Evolutionary conservation across 306 rosid genomes (phyloP).

Genomic region (Pyrus communis): DNA sequence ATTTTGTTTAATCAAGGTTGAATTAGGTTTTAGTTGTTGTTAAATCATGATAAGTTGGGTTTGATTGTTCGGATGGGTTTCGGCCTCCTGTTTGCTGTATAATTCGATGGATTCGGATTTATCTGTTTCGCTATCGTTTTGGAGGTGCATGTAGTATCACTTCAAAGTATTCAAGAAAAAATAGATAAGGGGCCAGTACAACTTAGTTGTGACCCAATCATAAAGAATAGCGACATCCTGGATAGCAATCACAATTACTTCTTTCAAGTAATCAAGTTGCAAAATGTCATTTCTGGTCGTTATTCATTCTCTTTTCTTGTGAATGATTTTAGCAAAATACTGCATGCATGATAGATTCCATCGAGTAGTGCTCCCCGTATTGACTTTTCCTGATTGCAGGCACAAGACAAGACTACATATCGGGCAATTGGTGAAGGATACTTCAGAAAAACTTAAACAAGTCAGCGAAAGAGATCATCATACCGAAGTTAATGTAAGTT

Average conservation of each 20-base stretch:
- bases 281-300: neutral
- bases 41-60: neutral
- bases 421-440: constrained; percentile 93
- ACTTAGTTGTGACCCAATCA: neutral
- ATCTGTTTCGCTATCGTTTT: neutral
- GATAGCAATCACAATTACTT: neutral
- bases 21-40: neutral
- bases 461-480: constrained; percentile 90
- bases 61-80: neutral
- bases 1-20: neutral
- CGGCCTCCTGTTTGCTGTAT: neutral
- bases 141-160: neutral
- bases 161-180: neutral
- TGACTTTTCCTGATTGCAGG: constrained; percentile 37
- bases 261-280: neutral
- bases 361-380: neutral
- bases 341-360: neutral
- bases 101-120: neutral
- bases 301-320: neutral
- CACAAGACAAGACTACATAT: constrained; percentile 86
- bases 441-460: constrained; percentile 84
- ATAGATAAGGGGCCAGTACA: neutral
- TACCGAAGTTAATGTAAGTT: constrained; percentile 59
- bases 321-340: neutral
- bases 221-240: neutral